phyloP scores from a whole-genome alignment of 768 basidiomycete genomes.

The Trametes cubensis region DNA sequence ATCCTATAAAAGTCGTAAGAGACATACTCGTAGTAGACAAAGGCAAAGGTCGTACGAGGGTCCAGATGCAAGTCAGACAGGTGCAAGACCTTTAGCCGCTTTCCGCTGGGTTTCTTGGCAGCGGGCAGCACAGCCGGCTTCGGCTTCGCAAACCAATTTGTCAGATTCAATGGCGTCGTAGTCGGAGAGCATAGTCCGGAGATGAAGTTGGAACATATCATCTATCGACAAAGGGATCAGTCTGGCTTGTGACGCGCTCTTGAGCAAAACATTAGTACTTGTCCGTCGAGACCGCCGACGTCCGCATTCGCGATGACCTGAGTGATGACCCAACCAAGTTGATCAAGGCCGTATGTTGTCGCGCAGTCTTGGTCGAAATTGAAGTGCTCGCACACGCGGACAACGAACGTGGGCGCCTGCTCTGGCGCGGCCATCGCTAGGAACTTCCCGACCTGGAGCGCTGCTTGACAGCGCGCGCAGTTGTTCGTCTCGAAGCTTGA shows the following conservation, averaged over 20 bases:
- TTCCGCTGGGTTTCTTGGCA: conserved; percentile 59
- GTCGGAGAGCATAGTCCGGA: conserved; percentile 58
- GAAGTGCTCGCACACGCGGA: conserved; percentile 62
- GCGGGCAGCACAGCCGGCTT: conserved; percentile 68
- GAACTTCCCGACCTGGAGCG: conserved; percentile 66
- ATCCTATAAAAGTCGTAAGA: conserved; percentile 45
- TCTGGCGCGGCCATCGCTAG: conserved; percentile 64
- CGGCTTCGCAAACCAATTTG: conserved; percentile 74
- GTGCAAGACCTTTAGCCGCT: conserved; percentile 72
- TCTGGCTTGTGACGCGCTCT: background rate
- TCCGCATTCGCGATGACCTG: conserved; percentile 75
- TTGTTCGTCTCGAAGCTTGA: conserved; percentile 54
- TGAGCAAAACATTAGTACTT: conserved; percentile 43
- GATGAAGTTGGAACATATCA: conserved; percentile 39
- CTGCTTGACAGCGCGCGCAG: conserved; percentile 63
- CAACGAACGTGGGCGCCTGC: conserved; percentile 57
- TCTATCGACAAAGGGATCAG: background rate
- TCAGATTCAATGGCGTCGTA: conserved; percentile 62
- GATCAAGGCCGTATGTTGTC: conserved; percentile 47
- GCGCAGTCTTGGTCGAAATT: conserved; percentile 51
- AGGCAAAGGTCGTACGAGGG: conserved; percentile 46
- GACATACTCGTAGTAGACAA: background rate
- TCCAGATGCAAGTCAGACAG: conserved; percentile 78
- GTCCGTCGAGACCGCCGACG: conserved; percentile 72
- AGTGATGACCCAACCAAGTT: conserved; percentile 62